Base-by-base conservation (phyloP, 2,329 filamentous ascomycete genomes). In the Akanthomyces uredinophilus region DNA sequence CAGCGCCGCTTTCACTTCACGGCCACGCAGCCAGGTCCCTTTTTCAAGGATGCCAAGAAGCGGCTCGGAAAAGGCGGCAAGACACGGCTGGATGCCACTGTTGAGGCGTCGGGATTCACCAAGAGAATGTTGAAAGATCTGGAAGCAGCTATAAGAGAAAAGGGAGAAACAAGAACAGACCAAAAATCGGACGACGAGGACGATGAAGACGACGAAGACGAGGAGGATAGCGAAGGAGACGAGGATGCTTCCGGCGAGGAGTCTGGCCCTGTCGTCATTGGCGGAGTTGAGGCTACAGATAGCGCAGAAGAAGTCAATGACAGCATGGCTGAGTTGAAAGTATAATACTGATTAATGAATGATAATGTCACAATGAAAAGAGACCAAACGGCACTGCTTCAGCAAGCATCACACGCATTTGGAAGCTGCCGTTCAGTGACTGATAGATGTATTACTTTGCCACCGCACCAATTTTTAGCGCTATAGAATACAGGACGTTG, bases 71-170 rank as follows among this genome's bases (percentile, higher is more conserved):
- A 84, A 71, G 85, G 87, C 61, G 85, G 86, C 14, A 81, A 80
- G 0, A 86, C 80, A 65, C 83, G 95, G 66, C 76, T 99, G 18
- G 96, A 99, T 75, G 87, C 96, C 18, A 86, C 91, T 37, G 92
- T 96, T 1, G 90, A 96, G 71, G 95, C 95, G 0, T 96, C 92
- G 2, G 95, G 95, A 0, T 98, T 99, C 74, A 96, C 92, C 22
- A 96, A 89, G 79, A 98, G 96, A 78, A 96, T 97, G 89, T 85
- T 92, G 18, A 96, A 95, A 74, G 95, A 99, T 68, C 78, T 99
- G 18, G 95, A 97, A 71, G 84, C 86, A 11, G 96, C 96, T 66
- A 95, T 99, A 77, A 88, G 88, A 68, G 89, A 90, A 78, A 89
- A 92, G 71, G 84, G 87, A 58, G 78, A 80, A 46, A 65, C 73